These are phyloP conservation scores for Gaeumannomyces sp. DNA, from an alignment of 2,329 filamentous ascomycete genomes.

Conservation along the genomic window DNA sequence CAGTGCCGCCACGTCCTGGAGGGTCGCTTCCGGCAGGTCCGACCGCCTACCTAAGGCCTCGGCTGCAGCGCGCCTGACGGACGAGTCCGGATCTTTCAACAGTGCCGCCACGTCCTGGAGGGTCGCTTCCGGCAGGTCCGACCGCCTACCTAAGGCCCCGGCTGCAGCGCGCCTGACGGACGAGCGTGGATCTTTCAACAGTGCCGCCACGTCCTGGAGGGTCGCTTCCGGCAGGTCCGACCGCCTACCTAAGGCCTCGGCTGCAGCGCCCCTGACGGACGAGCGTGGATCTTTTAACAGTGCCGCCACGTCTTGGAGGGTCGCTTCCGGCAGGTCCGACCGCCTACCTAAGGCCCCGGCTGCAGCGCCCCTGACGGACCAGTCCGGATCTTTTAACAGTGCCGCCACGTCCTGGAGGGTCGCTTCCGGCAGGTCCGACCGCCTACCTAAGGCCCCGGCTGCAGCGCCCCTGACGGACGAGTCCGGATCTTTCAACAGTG, in stretches of 20 bases:
- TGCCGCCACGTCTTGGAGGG: neutral
- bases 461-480: neutral
- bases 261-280: neutral
- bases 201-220: neutral
- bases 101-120: neutral
- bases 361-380: neutral
- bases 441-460: neutral
- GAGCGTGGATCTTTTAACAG: neutral
- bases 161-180: neutral
- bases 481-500: conserved; percentile 2
- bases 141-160: neutral
- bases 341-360: too few relatives aligned
- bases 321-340: too few relatives aligned
- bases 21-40: too few relatives aligned
- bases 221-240: neutral
- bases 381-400: neutral
- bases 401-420: neutral
- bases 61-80: too few relatives aligned
- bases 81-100: too few relatives aligned
- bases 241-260: neutral
- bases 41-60: too few relatives aligned
- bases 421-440: neutral
- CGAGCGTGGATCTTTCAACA: neutral
- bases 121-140: neutral
- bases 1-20: neutral